A percentile compares a stretch with the other conserved stretches of the same genome.
phyloP scores from a whole-genome alignment of 495 filamentous ascomycete genomes.

The Chlorociboria aeruginascens region DNA sequence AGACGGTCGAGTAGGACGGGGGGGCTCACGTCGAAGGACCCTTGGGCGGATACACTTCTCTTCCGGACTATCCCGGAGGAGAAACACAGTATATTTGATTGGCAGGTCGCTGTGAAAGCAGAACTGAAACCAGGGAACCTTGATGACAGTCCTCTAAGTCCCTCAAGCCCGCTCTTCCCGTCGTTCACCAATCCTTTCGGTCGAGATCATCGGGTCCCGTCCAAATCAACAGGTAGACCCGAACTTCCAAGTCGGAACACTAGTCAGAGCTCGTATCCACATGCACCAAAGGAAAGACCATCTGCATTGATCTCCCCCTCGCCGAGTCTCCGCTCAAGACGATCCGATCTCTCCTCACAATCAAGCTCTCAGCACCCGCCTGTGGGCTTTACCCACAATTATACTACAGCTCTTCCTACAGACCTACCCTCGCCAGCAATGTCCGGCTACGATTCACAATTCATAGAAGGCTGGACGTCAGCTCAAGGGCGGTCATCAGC shows the following conservation, averaged over 20 bases:
- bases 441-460: conserved; percentile 38
- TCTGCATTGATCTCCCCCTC: conserved; percentile 23
- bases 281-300: conserved; percentile 13
- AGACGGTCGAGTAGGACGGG: conserved; percentile 43
- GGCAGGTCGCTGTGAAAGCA: conserved; percentile 14
- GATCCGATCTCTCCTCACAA: conserved; percentile 41
- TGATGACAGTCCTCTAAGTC: conserved; percentile 6
- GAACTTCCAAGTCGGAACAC: conserved; percentile 3
- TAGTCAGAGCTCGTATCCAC: conserved; percentile 8
- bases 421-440: conserved; percentile 41
- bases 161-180: conserved; percentile 5
- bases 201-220: not conserved
- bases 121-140: conserved; percentile 4
- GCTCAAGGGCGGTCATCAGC: conserved; percentile 43
- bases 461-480: conserved; percentile 45
- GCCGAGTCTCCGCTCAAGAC: conserved; percentile 38
- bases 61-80: conserved; percentile 17
- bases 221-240: not conserved
- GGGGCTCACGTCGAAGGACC: conserved; percentile 24
- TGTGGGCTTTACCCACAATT: conserved; percentile 21
- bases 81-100: conserved; percentile 15
- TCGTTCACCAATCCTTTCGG: conserved; percentile 19
- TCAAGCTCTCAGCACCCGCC: conserved; percentile 31
- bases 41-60: conserved; percentile 14
- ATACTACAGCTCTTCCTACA: conserved; percentile 31